phyloP scores from a whole-genome alignment of 108 stramenopile species.

The Fistulifera solaris region DNA sequence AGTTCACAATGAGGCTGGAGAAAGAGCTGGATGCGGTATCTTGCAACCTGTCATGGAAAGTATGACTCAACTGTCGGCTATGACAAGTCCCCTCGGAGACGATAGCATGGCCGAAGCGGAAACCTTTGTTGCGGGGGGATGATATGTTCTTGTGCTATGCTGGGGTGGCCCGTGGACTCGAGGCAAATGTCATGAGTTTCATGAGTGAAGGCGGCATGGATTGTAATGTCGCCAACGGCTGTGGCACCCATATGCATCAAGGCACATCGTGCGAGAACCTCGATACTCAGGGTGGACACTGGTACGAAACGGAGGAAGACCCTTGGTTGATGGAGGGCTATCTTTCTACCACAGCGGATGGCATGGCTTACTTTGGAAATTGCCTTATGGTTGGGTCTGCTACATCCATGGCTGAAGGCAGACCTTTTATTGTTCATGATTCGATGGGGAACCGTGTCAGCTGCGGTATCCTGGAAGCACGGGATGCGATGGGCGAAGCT shows the following conservation, averaged over 20 bases:
- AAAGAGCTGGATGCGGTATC: slow-evolving; percentile 8
- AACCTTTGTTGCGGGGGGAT: neutral
- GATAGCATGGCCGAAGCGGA: neutral
- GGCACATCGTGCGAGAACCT: slow-evolving; percentile 20
- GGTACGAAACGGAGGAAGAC: slow-evolving; percentile 13
- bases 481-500: no score
- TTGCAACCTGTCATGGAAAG: slow-evolving; percentile 2
- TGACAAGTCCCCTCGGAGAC: neutral
- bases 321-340: slow-evolving; percentile 17
- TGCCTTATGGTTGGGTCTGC: slow-evolving; percentile 11
- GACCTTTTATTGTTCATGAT: slow-evolving; percentile 22
- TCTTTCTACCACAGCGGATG: slow-evolving; percentile 6
- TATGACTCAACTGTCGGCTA: neutral
- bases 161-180: neutral
- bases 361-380: slow-evolving; percentile 7
- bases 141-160: neutral
- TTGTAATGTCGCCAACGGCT: slow-evolving; percentile 16
- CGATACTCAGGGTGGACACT: slow-evolving; percentile 21
- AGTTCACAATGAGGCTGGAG: slow-evolving; percentile 5
- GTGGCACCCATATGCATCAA: slow-evolving; percentile 25
- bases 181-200: neutral
- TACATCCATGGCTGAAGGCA: neutral
- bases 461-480: slow-evolving; percentile 16
- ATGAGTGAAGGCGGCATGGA: neutral
- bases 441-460: slow-evolving; percentile 15